Evolutionary conservation across 371 early-diverging fungal genomes (phyloP).

Genomic region (Saksenaea vasiformis): DNA sequence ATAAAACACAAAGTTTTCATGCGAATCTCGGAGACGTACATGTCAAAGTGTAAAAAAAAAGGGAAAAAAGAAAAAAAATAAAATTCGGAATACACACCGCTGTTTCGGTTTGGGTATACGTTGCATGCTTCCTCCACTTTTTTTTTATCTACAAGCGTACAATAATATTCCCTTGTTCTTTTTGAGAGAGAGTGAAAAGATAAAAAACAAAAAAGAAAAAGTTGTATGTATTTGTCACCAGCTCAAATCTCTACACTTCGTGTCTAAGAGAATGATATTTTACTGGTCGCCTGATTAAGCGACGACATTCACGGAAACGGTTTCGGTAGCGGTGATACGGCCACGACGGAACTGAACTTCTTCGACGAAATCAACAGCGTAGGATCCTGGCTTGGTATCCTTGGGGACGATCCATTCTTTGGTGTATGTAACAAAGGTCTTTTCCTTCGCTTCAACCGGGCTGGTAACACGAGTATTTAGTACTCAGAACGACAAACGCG

Average conservation of each 20-base stretch:
- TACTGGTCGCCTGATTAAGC: conserved; percentile 15
- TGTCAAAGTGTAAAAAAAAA: too few species aligned
- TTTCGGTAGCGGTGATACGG: conserved; percentile 36
- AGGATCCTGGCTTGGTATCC: conserved; percentile 55
- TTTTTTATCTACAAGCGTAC: too few species aligned
- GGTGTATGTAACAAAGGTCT: conserved; percentile 39
- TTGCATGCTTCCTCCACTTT: too few species aligned
- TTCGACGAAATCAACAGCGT: conserved; percentile 50
- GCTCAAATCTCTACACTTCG: neutral
- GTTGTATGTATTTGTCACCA: too few species aligned
- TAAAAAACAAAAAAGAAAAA: too few species aligned
- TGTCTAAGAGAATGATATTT: neutral
- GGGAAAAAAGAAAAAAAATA: too few species aligned
- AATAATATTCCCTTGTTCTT: too few species aligned
- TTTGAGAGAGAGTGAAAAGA: too few species aligned
- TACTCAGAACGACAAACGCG: neutral
- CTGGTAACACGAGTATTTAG: conserved; percentile 11
- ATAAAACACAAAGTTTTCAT: too few species aligned
- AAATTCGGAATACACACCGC: too few species aligned
- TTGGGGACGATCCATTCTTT: conserved; percentile 55
- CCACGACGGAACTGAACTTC: conserved; percentile 39
- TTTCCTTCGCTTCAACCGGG: conserved; percentile 34
- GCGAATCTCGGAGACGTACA: too few species aligned
- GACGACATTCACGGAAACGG: conserved; percentile 42
- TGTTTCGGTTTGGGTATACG: too few species aligned